Evolutionary conservation across 2,329 filamentous ascomycete species (phyloP).

Genomic region (Sporothrix euskadiensis): DNA sequence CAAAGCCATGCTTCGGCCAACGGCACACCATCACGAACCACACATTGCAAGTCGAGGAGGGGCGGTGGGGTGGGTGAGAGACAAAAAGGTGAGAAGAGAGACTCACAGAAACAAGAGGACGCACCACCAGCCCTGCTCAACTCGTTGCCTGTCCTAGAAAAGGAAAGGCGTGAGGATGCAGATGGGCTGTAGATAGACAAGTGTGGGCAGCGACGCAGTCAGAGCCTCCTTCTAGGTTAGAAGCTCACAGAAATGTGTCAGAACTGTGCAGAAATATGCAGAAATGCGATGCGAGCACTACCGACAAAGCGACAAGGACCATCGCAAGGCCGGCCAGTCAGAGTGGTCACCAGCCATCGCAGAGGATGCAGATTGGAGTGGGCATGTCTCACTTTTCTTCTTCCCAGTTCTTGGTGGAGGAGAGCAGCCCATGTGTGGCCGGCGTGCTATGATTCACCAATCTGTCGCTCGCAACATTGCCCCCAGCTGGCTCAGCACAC

Average conservation of each 20-base stretch:
- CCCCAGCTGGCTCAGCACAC: slow-evolving; percentile 13
- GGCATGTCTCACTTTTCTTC: slow-evolving; percentile 18
- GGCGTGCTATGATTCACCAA: slow-evolving; percentile 11
- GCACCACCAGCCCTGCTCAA: neutral
- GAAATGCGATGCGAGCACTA: neutral
- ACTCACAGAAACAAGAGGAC: neutral
- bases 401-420: neutral
- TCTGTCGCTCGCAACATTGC: neutral
- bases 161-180: slow-evolving; percentile 3
- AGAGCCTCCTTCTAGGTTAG: neutral
- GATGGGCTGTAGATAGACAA: neutral
- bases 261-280: neutral
- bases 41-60: neutral
- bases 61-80: neutral
- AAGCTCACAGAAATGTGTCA: neutral
- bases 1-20: neutral
- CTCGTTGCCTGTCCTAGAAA: slow-evolving; percentile 8
- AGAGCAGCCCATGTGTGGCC: neutral
- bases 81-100: neutral
- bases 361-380: slow-evolving; percentile 12
- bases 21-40: slow-evolving; percentile 28
- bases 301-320: neutral
- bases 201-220: neutral
- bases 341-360: slow-evolving; percentile 24
- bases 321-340: slow-evolving; percentile 14